Evolutionary conservation across 2,329 filamentous ascomycete genomes (phyloP).

Genomic region (Alternaria tenuissima): DNA sequence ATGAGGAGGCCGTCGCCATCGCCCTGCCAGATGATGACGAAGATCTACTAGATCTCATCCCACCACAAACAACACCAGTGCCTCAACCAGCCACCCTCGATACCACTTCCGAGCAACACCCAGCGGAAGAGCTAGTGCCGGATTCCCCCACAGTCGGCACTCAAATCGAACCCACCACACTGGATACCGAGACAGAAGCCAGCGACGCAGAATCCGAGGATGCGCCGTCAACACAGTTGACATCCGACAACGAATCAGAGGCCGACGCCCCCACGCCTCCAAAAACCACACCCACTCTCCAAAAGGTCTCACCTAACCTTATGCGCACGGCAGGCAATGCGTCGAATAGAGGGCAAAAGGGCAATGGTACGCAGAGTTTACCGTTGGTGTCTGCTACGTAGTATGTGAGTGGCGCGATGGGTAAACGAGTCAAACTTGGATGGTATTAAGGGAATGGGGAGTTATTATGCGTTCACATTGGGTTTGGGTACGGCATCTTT

Average conservation of each 20-base stretch:
- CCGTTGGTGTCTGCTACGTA: conserved; percentile 43
- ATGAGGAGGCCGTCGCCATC: conserved; percentile 21
- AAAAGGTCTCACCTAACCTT: conserved; percentile 28
- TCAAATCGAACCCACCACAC: neutral
- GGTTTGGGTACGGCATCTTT: neutral
- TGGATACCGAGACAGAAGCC: conserved; percentile 17
- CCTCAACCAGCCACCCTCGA: neutral
- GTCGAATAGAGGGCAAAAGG: conserved; percentile 18
- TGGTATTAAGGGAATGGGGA: neutral
- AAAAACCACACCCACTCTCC: neutral
- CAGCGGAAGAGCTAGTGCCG: neutral
- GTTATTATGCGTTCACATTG: neutral
- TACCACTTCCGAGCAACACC: neutral
- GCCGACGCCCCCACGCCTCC: conserved; percentile 3
- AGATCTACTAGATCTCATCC: conserved; percentile 15
- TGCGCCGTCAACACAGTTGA: conserved; percentile 32
- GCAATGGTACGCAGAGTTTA: conserved; percentile 26
- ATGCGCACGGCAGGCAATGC: conserved; percentile 42
- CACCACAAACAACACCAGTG: conserved; percentile 6
- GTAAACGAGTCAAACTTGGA: conserved; percentile 8
- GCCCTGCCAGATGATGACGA: conserved; percentile 34
- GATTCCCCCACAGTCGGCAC: neutral
- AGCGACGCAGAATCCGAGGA: conserved; percentile 37
- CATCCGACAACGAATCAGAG: conserved; percentile 30
- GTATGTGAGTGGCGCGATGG: conserved; percentile 2